Evolutionary conservation across 2,329 filamentous ascomycete species (phyloP).

Genomic region (Proliferodiscus dingleyae): DNA sequence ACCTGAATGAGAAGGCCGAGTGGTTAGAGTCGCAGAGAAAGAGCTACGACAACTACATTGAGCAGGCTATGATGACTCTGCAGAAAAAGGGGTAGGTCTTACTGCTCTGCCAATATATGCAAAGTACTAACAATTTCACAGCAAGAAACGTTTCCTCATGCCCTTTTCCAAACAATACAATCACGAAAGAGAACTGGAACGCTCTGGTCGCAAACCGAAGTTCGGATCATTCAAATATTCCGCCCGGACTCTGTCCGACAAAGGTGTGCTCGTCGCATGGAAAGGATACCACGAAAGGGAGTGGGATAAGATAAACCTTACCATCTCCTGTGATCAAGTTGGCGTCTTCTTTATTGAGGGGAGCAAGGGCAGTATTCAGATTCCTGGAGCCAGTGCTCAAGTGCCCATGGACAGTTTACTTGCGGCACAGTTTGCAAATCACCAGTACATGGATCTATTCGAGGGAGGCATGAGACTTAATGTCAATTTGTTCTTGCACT

Average conservation of each 20-base stretch:
- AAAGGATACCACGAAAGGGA: conserved; percentile 74
- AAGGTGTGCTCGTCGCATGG: conserved; percentile 93
- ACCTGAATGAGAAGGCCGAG: conserved; percentile 78
- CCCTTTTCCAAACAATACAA: conserved; percentile 99
- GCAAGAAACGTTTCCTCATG: conserved; percentile 87
- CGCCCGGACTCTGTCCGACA: conserved; percentile 80
- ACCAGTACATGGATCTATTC: conserved; percentile 94
- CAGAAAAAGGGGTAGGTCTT: conserved; percentile 88
- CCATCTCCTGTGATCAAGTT: conserved; percentile 89
- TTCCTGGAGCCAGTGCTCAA: conserved; percentile 84
- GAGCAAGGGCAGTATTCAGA: conserved; percentile 86
- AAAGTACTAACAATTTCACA: conserved; percentile 33
- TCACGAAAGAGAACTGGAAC: conserved; percentile 92
- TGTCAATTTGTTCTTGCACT: conserved; percentile 92
- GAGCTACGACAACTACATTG: conserved; percentile 98
- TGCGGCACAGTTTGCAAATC: conserved; percentile 95
- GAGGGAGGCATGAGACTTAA: conserved; percentile 82
- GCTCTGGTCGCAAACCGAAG: conserved; percentile 87
- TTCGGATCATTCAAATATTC: conserved; percentile 98
- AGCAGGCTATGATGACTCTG: conserved; percentile 94
- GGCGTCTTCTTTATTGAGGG: conserved; percentile 93
- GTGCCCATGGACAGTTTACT: conserved; percentile 89
- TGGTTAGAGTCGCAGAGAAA: conserved; percentile 95
- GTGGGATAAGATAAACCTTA: conserved; percentile 90
- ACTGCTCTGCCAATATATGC: too few relatives aligned